Evolutionary conservation across 208 protist species (phyloP).

Genomic region (Leishmania amazonensis): DNA sequence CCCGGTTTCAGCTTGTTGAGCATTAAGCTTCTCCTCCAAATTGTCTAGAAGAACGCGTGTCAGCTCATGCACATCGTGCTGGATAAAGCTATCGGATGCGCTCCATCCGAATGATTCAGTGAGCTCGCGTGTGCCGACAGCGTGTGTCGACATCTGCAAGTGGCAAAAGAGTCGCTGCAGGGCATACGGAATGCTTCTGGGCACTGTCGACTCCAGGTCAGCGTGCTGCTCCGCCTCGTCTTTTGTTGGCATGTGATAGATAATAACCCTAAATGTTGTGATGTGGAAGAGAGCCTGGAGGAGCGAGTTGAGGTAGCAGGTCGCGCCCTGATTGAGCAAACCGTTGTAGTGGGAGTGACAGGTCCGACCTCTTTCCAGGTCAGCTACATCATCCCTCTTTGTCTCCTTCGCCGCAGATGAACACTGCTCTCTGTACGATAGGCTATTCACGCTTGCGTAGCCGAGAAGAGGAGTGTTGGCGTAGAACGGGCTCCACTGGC

Average conservation of each 20-base stretch:
- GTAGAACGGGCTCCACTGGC: conserved; percentile 61
- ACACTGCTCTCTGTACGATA: conserved; percentile 42
- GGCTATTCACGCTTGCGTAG: conserved; percentile 62
- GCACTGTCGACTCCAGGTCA: conserved; percentile 19
- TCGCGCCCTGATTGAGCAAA: conserved; percentile 91
- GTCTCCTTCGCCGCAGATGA: neutral
- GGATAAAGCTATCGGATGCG: conserved; percentile 86
- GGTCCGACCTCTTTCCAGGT: conserved; percentile 13
- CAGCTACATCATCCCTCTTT: conserved; percentile 15
- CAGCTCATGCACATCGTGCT: conserved; percentile 94
- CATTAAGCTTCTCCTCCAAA: conserved; percentile 76
- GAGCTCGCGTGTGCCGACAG: conserved; percentile 87
- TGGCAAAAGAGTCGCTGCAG: conserved; percentile 90
- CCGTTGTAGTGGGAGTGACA: conserved; percentile 66
- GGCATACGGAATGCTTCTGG: conserved; percentile 88
- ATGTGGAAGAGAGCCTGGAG: conserved; percentile 92
- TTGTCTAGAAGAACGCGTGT: conserved; percentile 87
- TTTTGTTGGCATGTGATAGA: conserved; percentile 91
- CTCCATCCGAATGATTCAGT: conserved; percentile 94
- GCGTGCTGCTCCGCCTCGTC: conserved; percentile 65
- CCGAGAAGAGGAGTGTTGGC: conserved; percentile 56
- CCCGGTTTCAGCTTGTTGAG: conserved; percentile 21
- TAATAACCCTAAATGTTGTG: conserved; percentile 77
- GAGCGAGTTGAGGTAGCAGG: conserved; percentile 93
- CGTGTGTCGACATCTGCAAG: conserved; percentile 64